Percentiles rank a stretch among this genome's conserved stretches.
phyloP scores from a whole-genome alignment of 139 green algal genomes.

The Astrephomene gubernaculifera region DNA sequence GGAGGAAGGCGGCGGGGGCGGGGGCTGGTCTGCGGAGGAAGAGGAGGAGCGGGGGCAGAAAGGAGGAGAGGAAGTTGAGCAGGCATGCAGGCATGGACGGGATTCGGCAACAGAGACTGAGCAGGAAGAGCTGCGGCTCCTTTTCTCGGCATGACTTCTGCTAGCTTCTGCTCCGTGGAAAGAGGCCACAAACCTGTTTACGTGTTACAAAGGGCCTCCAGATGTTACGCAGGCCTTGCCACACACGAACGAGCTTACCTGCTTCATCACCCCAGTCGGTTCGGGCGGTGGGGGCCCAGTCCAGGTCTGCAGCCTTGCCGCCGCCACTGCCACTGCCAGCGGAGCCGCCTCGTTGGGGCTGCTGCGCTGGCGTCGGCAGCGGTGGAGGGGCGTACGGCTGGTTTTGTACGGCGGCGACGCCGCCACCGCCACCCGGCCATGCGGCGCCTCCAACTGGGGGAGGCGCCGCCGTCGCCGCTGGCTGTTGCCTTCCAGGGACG shows the following conservation, averaged over 20 bases:
- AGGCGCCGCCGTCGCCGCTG: neutral
- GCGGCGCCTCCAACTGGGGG: neutral
- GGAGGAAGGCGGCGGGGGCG: neutral
- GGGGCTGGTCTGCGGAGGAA: neutral
- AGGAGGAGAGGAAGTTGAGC: neutral
- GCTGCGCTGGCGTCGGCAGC: neutral
- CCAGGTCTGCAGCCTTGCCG: neutral
- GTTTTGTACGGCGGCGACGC: neutral
- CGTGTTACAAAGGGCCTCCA: too few relatives aligned
- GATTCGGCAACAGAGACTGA: too few relatives aligned
- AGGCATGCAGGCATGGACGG: too few relatives aligned
- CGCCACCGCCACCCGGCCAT: neutral
- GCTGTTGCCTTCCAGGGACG: neutral
- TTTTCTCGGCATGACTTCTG: too few relatives aligned
- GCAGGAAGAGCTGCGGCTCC: too few relatives aligned
- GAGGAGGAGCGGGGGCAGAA: neutral
- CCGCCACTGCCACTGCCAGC: neutral
- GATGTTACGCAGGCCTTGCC: too few relatives aligned
- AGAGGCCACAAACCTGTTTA: too few relatives aligned
- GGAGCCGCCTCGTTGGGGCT: neutral
- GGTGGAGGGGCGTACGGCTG: neutral
- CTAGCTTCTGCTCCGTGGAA: too few relatives aligned
- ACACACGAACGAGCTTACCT: too few relatives aligned
- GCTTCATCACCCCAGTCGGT: slow-evolving; percentile 31
- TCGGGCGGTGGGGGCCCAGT: neutral